These are phyloP conservation scores for Lenzites betulinus DNA, from an alignment of 768 basidiomycete genomes.

Conservation along the genomic window DNA sequence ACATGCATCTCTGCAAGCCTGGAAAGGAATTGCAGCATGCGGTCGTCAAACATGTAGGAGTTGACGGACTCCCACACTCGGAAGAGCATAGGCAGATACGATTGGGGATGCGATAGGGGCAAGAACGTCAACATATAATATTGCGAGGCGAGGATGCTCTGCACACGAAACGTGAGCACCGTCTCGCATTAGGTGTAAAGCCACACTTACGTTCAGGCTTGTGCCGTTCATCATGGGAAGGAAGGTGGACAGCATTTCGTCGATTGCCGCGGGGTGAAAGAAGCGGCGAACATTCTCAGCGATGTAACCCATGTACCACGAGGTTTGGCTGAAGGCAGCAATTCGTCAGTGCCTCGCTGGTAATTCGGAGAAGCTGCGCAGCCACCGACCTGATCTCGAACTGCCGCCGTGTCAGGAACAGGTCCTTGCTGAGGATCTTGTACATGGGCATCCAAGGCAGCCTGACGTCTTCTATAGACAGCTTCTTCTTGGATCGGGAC, in stretches of 20 bases:
- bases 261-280: slow-evolving; percentile 85
- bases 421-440: slow-evolving; percentile 65
- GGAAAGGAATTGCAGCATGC: slow-evolving; percentile 84
- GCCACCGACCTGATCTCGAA: slow-evolving; percentile 75
- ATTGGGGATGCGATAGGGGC: slow-evolving; percentile 81
- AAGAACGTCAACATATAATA: slow-evolving; percentile 87
- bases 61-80: slow-evolving; percentile 88
- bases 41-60: slow-evolving; percentile 87
- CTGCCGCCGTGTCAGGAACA: slow-evolving; percentile 76
- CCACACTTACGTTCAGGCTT: slow-evolving; percentile 61
- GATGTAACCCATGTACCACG: slow-evolving; percentile 76
- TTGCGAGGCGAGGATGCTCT: slow-evolving; percentile 80
- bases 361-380: background rate
- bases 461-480: slow-evolving; percentile 75
- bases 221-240: slow-evolving; percentile 78
- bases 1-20: slow-evolving; percentile 79
- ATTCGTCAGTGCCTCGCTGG: background rate
- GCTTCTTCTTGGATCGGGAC: slow-evolving; percentile 69
- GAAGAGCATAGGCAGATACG: slow-evolving; percentile 82
- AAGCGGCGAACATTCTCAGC: slow-evolving; percentile 72
- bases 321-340: slow-evolving; percentile 54
- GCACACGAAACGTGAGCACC: slow-evolving; percentile 13
- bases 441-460: slow-evolving; percentile 84
- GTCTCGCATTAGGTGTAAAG: background rate
- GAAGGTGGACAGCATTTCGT: slow-evolving; percentile 88